Conservation (phyloP, 441 rosid species). For the Gossypium lobatum region DNA sequence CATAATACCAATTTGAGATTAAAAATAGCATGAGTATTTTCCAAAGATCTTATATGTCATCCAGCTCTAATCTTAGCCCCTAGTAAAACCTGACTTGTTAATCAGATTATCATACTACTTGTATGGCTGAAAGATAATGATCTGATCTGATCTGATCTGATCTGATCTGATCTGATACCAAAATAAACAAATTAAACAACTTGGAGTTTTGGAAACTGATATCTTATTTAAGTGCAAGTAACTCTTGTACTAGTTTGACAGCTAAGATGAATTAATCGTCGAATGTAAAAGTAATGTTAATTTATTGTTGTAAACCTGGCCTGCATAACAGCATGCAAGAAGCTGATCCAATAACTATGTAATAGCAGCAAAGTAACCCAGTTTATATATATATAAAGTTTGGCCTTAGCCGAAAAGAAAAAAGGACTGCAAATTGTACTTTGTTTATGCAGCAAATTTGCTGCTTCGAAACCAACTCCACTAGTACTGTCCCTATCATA, state of each 20-base stretch:
- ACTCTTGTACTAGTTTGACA: background rate
- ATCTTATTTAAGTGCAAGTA: background rate
- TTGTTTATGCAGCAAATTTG: background rate
- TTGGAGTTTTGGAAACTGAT: background rate
- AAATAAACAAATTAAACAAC: background rate
- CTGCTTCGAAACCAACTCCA: background rate
- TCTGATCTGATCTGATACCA: background rate
- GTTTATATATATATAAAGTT: background rate
- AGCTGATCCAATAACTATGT: too few species aligned
- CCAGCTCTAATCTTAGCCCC: background rate
- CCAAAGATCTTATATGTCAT: background rate
- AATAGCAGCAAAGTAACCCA: too few species aligned
- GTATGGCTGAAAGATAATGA: background rate
- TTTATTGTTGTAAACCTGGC: background rate
- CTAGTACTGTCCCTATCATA: conserved; percentile 5
- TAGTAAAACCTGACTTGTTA: background rate
- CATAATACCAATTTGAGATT: background rate
- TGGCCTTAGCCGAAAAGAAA: too few species aligned
- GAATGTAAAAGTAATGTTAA: background rate
- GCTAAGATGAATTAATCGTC: background rate
- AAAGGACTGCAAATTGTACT: background rate
- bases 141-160: background rate
- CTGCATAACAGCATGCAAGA: background rate
- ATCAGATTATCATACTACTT: background rate
- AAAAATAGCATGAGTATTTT: background rate